These are phyloP conservation scores for Populus euphratica DNA, from an alignment of 345 rosid genomes.

Conservation along the genomic window DNA sequence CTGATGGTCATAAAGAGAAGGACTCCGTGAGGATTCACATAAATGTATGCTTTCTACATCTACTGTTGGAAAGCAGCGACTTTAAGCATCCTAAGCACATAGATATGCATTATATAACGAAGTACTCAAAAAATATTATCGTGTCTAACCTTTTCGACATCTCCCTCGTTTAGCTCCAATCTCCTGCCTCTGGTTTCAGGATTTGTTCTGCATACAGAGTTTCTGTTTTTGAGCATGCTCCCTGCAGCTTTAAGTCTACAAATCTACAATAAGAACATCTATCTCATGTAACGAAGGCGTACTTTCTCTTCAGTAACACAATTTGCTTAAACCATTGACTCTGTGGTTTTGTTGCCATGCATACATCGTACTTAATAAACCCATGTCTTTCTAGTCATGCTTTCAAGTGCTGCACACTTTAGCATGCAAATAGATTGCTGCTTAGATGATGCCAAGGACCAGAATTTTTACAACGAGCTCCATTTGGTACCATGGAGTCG, in stretches of 20 bases:
- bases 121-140: too few species aligned
- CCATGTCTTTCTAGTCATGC: too few species aligned
- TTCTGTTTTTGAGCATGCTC: constrained; percentile 94
- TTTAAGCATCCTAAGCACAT: background rate
- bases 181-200: constrained; percentile 67
- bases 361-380: too few species aligned
- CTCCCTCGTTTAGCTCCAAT: constrained; percentile 72
- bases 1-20: background rate
- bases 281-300: constrained; percentile 66
- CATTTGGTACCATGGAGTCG: too few species aligned
- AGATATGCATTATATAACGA: background rate
- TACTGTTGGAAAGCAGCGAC: background rate
- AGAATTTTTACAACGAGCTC: too few species aligned
- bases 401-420: too few species aligned
- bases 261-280: constrained; percentile 57
- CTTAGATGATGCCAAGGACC: too few species aligned
- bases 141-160: constrained; percentile 63
- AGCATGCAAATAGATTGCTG: too few species aligned
- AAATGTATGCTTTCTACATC: background rate
- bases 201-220: constrained; percentile 84
- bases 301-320: constrained; percentile 85
- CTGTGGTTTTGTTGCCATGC: constrained; percentile 13
- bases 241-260: constrained; percentile 78
- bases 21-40: background rate
- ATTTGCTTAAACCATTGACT: constrained; percentile 46